phyloP scores from a whole-genome alignment of 176 grass and related monocot genomes.

The Zizania latifolia region DNA sequence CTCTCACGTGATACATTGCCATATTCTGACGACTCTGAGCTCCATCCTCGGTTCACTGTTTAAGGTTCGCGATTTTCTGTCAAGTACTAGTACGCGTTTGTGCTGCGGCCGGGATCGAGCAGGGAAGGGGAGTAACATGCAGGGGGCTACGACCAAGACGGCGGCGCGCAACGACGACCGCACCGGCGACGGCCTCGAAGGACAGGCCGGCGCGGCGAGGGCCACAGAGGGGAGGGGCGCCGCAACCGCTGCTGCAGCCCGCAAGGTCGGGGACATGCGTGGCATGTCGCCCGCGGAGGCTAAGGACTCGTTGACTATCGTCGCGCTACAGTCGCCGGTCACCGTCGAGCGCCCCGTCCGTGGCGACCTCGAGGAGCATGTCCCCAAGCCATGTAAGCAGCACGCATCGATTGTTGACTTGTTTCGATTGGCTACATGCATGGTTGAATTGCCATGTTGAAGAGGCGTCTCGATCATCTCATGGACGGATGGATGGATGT shows the following conservation, averaged over 20 bases:
- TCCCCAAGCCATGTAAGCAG: conserved; percentile 75
- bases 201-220: not conserved
- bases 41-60: too few species aligned
- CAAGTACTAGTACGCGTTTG: not conserved
- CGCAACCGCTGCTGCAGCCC: not conserved
- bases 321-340: conserved; percentile 71
- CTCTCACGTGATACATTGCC: too few species aligned
- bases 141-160: not conserved
- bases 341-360: conserved; percentile 64
- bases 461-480: too few species aligned
- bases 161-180: not conserved
- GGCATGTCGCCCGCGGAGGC: not conserved
- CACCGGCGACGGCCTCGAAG: not conserved
- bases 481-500: not conserved
- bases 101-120: not conserved
- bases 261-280: not conserved
- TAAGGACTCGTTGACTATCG: conserved; percentile 60
- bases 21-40: not conserved
- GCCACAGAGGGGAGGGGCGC: not conserved
- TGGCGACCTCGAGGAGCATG: conserved; percentile 68
- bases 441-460: not conserved
- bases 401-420: too few species aligned
- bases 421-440: not conserved
- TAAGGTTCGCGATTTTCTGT: not conserved
- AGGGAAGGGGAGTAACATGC: not conserved